Evolutionary conservation across 345 rosid genomes (phyloP).

Genomic region (Passiflora organensis): DNA sequence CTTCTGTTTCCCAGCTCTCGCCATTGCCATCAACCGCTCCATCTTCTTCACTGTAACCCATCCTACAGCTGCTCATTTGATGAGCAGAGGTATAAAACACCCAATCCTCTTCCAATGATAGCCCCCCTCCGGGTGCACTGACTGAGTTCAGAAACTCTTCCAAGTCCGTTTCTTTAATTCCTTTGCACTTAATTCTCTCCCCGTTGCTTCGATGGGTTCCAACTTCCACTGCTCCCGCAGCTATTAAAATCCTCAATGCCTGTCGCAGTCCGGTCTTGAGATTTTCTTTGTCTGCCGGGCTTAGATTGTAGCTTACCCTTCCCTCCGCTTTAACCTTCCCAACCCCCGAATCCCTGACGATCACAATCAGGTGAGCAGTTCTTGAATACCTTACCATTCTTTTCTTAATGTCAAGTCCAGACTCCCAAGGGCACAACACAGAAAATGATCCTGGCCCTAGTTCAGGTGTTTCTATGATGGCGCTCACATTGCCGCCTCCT

Average conservation of each 20-base stretch:
- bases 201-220: conserved; percentile 64
- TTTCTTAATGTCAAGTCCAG: conserved; percentile 48
- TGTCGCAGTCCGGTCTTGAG: conserved; percentile 37
- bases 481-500: conserved; percentile 25
- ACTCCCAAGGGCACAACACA: conserved; percentile 50
- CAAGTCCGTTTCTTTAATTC: conserved; percentile 26
- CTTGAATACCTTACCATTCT: conserved; percentile 50
- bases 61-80: conserved; percentile 73
- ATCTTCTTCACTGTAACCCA: conserved; percentile 39
- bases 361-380: conserved; percentile 43
- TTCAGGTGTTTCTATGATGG: conserved; percentile 55
- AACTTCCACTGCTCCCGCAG: conserved; percentile 69
- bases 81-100: conserved; percentile 42
- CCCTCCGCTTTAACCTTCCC: conserved; percentile 47
- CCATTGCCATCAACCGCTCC: conserved; percentile 61
- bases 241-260: conserved; percentile 50
- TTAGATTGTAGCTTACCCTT: conserved; percentile 32
- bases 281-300: conserved; percentile 36
- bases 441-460: conserved; percentile 46
- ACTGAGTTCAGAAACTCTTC: conserved; percentile 48
- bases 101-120: conserved; percentile 36
- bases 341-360: conserved; percentile 40
- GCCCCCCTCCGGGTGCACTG: conserved; percentile 29
- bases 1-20: conserved; percentile 68
- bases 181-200: conserved; percentile 45